Conservation (phyloP, 192 early-diverging fungal species). For the Linnemannia hyalina region DNA sequence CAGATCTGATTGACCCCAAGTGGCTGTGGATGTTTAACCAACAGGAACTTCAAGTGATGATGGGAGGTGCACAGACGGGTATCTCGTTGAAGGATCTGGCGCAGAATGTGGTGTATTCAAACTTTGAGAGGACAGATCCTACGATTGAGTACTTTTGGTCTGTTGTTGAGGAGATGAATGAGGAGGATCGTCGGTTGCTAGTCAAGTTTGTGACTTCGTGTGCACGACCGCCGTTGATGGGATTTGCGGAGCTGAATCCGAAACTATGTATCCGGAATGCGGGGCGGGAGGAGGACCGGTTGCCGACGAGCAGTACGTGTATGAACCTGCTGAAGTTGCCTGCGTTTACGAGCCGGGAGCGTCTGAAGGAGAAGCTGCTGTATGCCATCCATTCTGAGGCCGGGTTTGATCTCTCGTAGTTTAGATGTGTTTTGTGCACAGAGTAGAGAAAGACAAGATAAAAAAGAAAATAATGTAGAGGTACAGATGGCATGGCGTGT, state of each 20-base stretch:
- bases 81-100: slow-evolving; percentile 86
- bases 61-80: slow-evolving; percentile 82
- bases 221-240: slow-evolving; percentile 89
- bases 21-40: slow-evolving; percentile 96
- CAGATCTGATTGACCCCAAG: slow-evolving; percentile 83
- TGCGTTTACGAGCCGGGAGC: slow-evolving; percentile 69
- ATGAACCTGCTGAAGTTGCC: slow-evolving; percentile 96
- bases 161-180: slow-evolving; percentile 58
- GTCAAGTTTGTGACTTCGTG: slow-evolving; percentile 95
- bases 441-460: neutral
- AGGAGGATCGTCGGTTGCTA: slow-evolving; percentile 65
- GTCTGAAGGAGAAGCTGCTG: slow-evolving; percentile 81
- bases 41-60: slow-evolving; percentile 90
- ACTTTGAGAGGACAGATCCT: slow-evolving; percentile 78
- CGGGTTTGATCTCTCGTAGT: slow-evolving; percentile 91
- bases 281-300: slow-evolving; percentile 74
- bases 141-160: slow-evolving; percentile 81
- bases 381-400: slow-evolving; percentile 90
- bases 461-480: neutral
- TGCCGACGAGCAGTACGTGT: slow-evolving; percentile 87
- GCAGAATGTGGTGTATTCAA: slow-evolving; percentile 80
- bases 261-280: slow-evolving; percentile 79
- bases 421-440: neutral
- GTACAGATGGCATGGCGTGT: no score
- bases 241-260: slow-evolving; percentile 84